phyloP scores from a whole-genome alignment of 2,329 filamentous ascomycete genomes.

The Apiospora hydei region DNA sequence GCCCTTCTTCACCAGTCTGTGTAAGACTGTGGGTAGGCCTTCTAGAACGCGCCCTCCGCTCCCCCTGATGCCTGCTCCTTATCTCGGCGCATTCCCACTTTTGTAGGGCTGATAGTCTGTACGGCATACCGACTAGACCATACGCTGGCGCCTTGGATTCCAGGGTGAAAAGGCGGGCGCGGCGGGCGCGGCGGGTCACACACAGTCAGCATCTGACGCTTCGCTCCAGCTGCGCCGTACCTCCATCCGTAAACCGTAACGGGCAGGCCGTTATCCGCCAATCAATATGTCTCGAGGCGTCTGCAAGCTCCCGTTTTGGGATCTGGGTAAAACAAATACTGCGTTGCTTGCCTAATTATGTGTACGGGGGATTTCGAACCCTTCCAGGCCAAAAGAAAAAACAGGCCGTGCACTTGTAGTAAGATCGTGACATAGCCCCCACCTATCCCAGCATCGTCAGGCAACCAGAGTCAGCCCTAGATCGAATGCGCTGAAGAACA shows the following conservation, averaged over 20 bases:
- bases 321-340: not conserved
- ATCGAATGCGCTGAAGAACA: not conserved
- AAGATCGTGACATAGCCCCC: not conserved
- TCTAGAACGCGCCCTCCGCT: not conserved
- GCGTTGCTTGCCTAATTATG: not conserved
- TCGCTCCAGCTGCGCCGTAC: not conserved
- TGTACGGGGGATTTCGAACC: not conserved
- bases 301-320: not conserved
- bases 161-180: constrained; percentile 12
- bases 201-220: constrained; percentile 16
- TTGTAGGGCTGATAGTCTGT: constrained; percentile 12
- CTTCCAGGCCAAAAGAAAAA: not conserved
- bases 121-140: constrained; percentile 7
- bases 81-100: not conserved
- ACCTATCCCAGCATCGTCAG: not conserved
- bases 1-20: not conserved
- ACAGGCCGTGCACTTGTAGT: not conserved
- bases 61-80: not conserved
- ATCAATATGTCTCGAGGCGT: not conserved
- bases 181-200: constrained; percentile 7
- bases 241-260: not conserved
- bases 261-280: not conserved
- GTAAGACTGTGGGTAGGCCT: not conserved
- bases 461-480: not conserved
- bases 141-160: not conserved